These are phyloP conservation scores for Phytophthora europaea DNA, from an alignment of 352 stramenopile species.

Conservation along the genomic window DNA sequence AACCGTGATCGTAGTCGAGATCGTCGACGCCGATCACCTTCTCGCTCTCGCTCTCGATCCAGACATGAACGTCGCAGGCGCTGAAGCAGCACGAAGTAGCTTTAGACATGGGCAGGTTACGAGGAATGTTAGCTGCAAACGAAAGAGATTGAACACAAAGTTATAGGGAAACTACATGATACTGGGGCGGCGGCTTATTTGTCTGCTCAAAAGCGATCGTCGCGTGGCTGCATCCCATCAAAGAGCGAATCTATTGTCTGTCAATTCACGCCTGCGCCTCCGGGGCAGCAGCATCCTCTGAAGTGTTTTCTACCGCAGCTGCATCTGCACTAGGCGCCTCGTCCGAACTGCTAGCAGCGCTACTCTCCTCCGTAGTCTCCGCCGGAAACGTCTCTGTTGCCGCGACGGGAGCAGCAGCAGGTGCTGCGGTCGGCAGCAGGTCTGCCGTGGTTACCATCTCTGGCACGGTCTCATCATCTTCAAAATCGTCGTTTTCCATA, in stretches of 20 bases:
- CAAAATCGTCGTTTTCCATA: conserved; percentile 54
- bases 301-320: conserved; percentile 40
- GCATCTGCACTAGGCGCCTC: conserved; percentile 40
- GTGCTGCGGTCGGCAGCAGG: conserved; percentile 14
- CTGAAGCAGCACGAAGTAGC: conserved; percentile 14
- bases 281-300: conserved; percentile 36
- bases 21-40: conserved; percentile 35
- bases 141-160: conserved; percentile 25
- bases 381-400: not conserved
- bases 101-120: not conserved
- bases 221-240: conserved; percentile 34
- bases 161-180: conserved; percentile 45
- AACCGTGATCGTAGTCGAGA: conserved; percentile 24
- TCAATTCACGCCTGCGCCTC: conserved; percentile 52
- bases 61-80: conserved; percentile 23
- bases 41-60: conserved; percentile 40
- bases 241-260: conserved; percentile 59
- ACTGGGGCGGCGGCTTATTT: conserved; percentile 38
- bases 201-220: conserved; percentile 29
- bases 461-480: conserved; percentile 41
- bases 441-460: conserved; percentile 35
- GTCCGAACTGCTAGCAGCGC: conserved; percentile 36
- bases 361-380: conserved; percentile 28
- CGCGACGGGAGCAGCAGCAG: conserved; percentile 8
- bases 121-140: conserved; percentile 1